Evolutionary conservation across 208 protist genomes (phyloP).

Genomic region (Acanthamoeba lenticulata): DNA sequence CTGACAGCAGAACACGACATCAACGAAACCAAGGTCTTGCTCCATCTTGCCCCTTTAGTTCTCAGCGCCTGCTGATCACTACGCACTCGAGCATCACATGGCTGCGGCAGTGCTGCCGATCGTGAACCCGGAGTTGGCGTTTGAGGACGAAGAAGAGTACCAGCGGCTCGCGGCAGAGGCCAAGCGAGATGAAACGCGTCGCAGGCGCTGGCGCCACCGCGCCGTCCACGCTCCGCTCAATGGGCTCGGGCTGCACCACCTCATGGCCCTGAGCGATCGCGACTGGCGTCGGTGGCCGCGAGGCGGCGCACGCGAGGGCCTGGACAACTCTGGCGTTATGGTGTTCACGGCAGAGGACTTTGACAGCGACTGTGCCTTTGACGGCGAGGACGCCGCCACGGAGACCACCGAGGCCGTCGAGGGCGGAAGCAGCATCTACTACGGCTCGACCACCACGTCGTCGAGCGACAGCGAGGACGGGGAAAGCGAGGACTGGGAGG

Average conservation of each 20-base stretch:
- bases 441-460: not conserved
- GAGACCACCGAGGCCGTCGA: not conserved
- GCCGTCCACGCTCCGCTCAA: not conserved
- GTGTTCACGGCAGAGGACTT: constrained; percentile 39
- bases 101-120: too few species aligned
- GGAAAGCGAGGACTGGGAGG: constrained; percentile 22
- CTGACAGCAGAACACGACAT: too few species aligned
- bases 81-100: too few species aligned
- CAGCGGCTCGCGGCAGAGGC: not conserved
- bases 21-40: too few species aligned
- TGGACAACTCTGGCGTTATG: constrained; percentile 3
- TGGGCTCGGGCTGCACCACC: not conserved
- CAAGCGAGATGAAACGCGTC: not conserved
- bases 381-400: not conserved
- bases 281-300: constrained; percentile 42
- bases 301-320: not conserved
- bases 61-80: too few species aligned
- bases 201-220: not conserved
- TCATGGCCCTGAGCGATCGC: not conserved
- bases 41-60: too few species aligned
- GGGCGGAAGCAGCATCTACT: not conserved
- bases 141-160: not conserved
- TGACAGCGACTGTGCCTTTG: not conserved
- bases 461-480: not conserved
- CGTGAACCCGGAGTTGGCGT: too few species aligned